These are phyloP conservation scores for Globisporangium megalacanthum DNA, from an alignment of 352 stramenopile genomes.

Conservation along the genomic window DNA sequence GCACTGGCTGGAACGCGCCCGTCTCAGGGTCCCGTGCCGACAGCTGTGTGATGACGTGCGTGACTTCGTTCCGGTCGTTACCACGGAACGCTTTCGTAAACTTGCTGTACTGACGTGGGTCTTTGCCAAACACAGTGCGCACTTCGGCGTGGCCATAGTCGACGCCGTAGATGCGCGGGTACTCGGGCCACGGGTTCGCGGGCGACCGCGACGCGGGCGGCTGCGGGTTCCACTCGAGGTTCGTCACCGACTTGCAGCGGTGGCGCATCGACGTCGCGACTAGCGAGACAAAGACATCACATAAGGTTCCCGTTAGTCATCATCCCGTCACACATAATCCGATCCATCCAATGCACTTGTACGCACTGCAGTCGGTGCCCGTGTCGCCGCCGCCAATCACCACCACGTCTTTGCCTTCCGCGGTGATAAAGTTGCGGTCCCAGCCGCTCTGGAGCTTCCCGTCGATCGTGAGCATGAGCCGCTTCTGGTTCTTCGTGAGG, in stretches of 20 bases:
- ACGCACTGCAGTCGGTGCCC: slow-evolving; percentile 93
- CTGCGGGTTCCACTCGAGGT: slow-evolving; percentile 95
- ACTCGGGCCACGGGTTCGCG: slow-evolving; percentile 97
- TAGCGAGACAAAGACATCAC: slow-evolving; percentile 8
- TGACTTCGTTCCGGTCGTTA: slow-evolving; percentile 70
- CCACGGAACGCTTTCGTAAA: slow-evolving; percentile 77
- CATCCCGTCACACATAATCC: not conserved
- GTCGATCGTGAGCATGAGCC: slow-evolving; percentile 92
- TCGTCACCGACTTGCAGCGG: slow-evolving; percentile 94
- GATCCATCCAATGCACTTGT: not conserved
- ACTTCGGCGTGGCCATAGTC: slow-evolving; percentile 98
- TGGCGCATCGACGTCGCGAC: slow-evolving; percentile 96
- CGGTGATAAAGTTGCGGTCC: slow-evolving; percentile 93
- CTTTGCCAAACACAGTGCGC: slow-evolving; percentile 86
- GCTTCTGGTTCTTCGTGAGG: slow-evolving; percentile 97
- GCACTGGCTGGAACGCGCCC: slow-evolving; percentile 56
- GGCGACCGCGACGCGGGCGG: slow-evolving; percentile 88
- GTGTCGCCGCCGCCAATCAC: slow-evolving; percentile 97
- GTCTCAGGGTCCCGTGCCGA: slow-evolving; percentile 63
- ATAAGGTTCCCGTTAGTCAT: too few species aligned
- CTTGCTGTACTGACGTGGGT: slow-evolving; percentile 80
- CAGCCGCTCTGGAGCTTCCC: slow-evolving; percentile 95
- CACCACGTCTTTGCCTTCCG: slow-evolving; percentile 97
- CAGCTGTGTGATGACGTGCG: slow-evolving; percentile 62
- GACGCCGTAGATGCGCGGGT: slow-evolving; percentile 96